phyloP scores from a whole-genome alignment of 208 protist species.

The Crithidia sp. region DNA sequence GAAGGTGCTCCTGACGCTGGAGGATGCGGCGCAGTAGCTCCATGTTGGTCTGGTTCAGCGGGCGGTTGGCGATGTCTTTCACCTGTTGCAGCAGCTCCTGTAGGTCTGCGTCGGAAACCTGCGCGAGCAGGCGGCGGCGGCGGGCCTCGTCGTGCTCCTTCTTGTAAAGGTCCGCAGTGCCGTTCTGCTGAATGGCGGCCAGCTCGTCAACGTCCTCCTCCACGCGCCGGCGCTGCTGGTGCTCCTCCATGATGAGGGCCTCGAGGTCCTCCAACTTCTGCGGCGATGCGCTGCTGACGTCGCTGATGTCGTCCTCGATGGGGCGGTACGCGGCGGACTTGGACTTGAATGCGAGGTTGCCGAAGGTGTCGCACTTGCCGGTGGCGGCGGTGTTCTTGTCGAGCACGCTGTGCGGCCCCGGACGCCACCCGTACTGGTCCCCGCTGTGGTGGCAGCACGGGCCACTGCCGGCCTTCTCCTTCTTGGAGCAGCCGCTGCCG shows the following conservation, averaged over 20 bases:
- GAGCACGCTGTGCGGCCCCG: slow-evolving; percentile 67
- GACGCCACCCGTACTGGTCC: slow-evolving; percentile 66
- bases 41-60: slow-evolving; percentile 84
- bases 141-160: slow-evolving; percentile 38
- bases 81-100: slow-evolving; percentile 71
- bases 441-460: slow-evolving; percentile 65
- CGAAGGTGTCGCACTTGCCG: slow-evolving; percentile 81
- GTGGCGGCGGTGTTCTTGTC: slow-evolving; percentile 66
- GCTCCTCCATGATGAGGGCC: slow-evolving; percentile 72
- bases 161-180: slow-evolving; percentile 62
- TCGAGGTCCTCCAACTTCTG: slow-evolving; percentile 80
- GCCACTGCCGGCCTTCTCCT: slow-evolving; percentile 16
- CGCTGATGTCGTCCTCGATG: slow-evolving; percentile 49
- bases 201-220: slow-evolving; percentile 71
- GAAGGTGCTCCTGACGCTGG: slow-evolving; percentile 55
- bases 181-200: slow-evolving; percentile 43
- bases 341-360: slow-evolving; percentile 80
- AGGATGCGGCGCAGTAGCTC: slow-evolving; percentile 65
- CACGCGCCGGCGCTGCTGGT: slow-evolving; percentile 56
- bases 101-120: slow-evolving; percentile 57
- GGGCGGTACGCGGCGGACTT: slow-evolving; percentile 21
- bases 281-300: slow-evolving; percentile 63
- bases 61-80: slow-evolving; percentile 53
- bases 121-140: slow-evolving; percentile 33
- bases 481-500: slow-evolving; percentile 50